These are phyloP conservation scores for Lentinula novae-zelandiae DNA, from an alignment of 1,284 basidiomycete species.

Conservation along the genomic window DNA sequence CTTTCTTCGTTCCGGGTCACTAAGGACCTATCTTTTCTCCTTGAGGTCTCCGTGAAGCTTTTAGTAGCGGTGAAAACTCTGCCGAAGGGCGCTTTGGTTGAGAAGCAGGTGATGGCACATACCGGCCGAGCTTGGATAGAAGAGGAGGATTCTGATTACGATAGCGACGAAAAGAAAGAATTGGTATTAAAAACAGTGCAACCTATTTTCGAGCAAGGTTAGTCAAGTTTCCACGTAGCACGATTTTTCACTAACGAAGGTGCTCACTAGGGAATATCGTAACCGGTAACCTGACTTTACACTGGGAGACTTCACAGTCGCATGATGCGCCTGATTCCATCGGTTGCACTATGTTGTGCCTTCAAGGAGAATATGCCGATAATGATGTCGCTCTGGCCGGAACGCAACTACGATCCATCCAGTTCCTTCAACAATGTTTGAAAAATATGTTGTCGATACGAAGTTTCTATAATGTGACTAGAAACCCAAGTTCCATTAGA, in stretches of 20 bases:
- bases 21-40: not conserved
- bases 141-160: slow-evolving; percentile 31
- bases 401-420: slow-evolving; percentile 8
- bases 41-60: slow-evolving; percentile 44
- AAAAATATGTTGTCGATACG: slow-evolving; percentile 35
- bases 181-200: slow-evolving; percentile 24
- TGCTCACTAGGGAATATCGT: slow-evolving; percentile 20
- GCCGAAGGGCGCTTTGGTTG: slow-evolving; percentile 72
- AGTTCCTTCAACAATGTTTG: slow-evolving; percentile 15
- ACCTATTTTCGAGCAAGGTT: slow-evolving; percentile 41
- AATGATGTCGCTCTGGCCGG: not conserved
- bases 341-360: slow-evolving; percentile 8
- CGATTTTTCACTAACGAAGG: not conserved
- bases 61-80: slow-evolving; percentile 69
- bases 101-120: slow-evolving; percentile 70
- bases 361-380: not conserved
- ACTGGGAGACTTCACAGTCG: slow-evolving; percentile 36
- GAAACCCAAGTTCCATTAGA: not conserved
- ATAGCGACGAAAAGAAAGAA: slow-evolving; percentile 38
- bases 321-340: not conserved
- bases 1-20: not conserved
- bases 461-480: slow-evolving; percentile 35
- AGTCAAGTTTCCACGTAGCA: not conserved
- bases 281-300: slow-evolving; percentile 23
- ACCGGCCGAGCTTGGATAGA: slow-evolving; percentile 45